These are phyloP conservation scores for Phytopythium cucurbitacearum DNA, from an alignment of 352 stramenopile genomes.

Conservation along the genomic window DNA sequence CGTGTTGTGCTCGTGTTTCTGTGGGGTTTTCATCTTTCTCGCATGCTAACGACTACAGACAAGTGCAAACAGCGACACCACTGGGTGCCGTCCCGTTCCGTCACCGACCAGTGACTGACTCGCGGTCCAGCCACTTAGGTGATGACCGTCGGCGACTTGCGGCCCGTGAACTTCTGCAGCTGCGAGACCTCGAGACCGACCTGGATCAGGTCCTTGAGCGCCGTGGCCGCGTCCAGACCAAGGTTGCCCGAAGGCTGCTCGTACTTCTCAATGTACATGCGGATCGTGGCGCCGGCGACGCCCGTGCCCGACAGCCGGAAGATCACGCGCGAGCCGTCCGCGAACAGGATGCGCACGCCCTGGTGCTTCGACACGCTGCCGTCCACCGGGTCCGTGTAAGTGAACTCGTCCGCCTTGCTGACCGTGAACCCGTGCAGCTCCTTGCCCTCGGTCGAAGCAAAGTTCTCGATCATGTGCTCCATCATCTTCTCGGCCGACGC, in stretches of 20 bases:
- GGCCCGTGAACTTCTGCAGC: conserved; percentile 91
- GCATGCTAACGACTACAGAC: no score
- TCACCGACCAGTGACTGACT: no score
- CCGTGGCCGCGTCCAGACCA: conserved; percentile 62
- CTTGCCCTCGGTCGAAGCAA: conserved; percentile 61
- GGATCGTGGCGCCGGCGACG: conserved; percentile 95
- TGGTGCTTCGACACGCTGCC: conserved; percentile 95
- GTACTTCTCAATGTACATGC: conserved; percentile 99
- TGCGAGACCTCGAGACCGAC: conserved; percentile 91
- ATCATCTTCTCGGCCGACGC: conserved; percentile 71
- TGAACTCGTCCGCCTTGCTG: conserved; percentile 95
- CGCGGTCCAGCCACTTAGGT: conserved; percentile 77
- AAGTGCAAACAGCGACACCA: no score
- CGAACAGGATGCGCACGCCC: conserved; percentile 95
- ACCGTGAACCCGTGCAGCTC: conserved; percentile 77
- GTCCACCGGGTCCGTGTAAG: conserved; percentile 98
- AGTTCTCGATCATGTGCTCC: conserved; percentile 58
- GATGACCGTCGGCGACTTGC: conserved; percentile 95
- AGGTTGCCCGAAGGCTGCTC: conserved; percentile 87
- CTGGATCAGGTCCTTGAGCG: conserved; percentile 89
- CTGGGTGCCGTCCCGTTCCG: no score
- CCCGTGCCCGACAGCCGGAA: conserved; percentile 98
- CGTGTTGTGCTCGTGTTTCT: no score
- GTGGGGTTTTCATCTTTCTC: no score
- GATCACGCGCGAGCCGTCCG: conserved; percentile 93